These are phyloP conservation scores for Talaromyces sp. DNA, from an alignment of 2,329 filamentous ascomycete species.

Conservation along the genomic window DNA sequence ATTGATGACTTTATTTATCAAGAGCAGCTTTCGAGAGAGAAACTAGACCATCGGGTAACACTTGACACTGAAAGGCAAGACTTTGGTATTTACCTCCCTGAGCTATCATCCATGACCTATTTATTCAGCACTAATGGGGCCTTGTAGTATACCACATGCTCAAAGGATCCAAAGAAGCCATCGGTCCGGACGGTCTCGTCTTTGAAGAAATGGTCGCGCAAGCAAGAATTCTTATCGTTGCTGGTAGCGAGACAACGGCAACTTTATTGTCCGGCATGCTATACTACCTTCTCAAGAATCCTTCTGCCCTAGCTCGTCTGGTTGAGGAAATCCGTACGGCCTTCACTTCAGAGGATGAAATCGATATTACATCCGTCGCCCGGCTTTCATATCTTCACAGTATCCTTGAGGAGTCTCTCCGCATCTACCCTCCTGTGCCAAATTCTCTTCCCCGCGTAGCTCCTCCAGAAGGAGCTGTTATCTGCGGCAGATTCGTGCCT, in stretches of 20 bases:
- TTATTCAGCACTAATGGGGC: slow-evolving; percentile 1
- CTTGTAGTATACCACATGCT: slow-evolving; percentile 5
- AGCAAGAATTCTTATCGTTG: background rate
- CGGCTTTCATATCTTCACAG: slow-evolving; percentile 38
- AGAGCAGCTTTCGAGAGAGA: slow-evolving; percentile 16
- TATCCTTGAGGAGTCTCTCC: slow-evolving; percentile 39
- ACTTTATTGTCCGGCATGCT: slow-evolving; percentile 40
- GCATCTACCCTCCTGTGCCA: slow-evolving; percentile 35
- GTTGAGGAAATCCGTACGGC: slow-evolving; percentile 36
- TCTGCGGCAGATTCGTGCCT: slow-evolving; percentile 10
- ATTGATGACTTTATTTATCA: slow-evolving; percentile 14
- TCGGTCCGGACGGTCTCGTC: background rate
- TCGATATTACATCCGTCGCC: slow-evolving; percentile 29
- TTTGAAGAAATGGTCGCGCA: slow-evolving; percentile 6
- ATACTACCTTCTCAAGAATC: slow-evolving; percentile 37
- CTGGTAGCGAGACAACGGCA: slow-evolving; percentile 40
- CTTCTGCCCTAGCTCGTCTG: slow-evolving; percentile 25
- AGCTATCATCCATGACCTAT: background rate
- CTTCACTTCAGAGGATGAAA: slow-evolving; percentile 35
- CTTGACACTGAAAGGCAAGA: slow-evolving; percentile 16
- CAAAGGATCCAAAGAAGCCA: slow-evolving; percentile 23
- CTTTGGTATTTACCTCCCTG: slow-evolving; percentile 7
- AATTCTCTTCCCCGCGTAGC: background rate
- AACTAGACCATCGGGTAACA: background rate
- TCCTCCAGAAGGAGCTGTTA: slow-evolving; percentile 3